A percentile compares a stretch with the other conserved stretches of the same genome.
phyloP scores from a whole-genome alignment of 306 rosid genomes.

The Sphenostylis stenocarpa region DNA sequence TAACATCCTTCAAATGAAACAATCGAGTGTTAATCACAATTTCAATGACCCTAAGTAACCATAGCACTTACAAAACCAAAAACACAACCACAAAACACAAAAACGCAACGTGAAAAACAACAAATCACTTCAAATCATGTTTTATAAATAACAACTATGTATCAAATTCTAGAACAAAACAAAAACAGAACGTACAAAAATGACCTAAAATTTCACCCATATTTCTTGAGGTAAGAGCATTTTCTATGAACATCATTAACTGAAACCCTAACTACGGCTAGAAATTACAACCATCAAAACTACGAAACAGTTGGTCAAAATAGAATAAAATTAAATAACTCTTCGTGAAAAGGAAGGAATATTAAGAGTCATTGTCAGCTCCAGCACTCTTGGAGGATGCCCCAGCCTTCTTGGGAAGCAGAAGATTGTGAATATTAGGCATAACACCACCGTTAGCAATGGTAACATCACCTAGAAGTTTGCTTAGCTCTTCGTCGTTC shows the following conservation, averaged over 20 bases:
- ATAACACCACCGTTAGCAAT: conserved; percentile 97
- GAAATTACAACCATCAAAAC: conserved; percentile 3
- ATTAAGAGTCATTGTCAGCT: conserved; percentile 71
- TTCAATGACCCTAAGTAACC: too few species aligned
- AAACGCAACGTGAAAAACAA: background rate
- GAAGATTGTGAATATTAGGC: conserved; percentile 94
- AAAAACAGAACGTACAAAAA: background rate
- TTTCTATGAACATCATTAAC: conserved; percentile 57
- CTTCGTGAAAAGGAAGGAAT: background rate
- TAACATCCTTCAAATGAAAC: too few species aligned
- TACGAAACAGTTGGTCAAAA: background rate
- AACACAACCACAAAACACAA: too few species aligned
- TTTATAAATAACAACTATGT: background rate
- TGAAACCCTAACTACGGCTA: conserved; percentile 35
- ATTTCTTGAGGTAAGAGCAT: conserved; percentile 16
- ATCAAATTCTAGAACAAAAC: background rate
- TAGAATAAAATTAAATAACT: background rate
- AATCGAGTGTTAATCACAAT: too few species aligned
- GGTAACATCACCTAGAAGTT: conserved; percentile 89
- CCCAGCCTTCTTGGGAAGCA: conserved; percentile 86
- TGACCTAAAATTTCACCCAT: background rate
- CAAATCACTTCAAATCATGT: rapidly evolving
- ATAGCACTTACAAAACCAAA: too few species aligned
- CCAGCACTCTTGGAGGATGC: conserved; percentile 60
- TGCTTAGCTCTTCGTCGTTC: conserved; percentile 88